A percentile compares a stretch with the other conserved stretches of the same genome.
Evolutionary conservation across 495 filamentous ascomycete species (phyloP).

Genomic region (Tuber brumale): DNA sequence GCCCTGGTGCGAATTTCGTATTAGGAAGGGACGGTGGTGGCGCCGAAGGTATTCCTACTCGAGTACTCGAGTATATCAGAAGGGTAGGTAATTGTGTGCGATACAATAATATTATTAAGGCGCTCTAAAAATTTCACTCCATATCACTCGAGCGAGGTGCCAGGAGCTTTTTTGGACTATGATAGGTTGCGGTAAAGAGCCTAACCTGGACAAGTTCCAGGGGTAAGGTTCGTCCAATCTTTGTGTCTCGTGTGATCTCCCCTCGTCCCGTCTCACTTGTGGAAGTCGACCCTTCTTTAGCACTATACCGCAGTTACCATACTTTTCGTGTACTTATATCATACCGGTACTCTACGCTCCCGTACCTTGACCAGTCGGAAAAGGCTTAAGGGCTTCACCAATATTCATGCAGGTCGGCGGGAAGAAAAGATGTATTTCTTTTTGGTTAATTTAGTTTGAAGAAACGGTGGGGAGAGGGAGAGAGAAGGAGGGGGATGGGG

Average conservation of each 20-base stretch:
- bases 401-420: neutral
- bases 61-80: neutral
- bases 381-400: neutral
- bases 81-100: neutral
- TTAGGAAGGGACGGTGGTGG: neutral
- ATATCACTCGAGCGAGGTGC: neutral
- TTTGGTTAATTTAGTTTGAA: neutral
- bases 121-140: neutral
- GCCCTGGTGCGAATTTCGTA: neutral
- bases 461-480: neutral
- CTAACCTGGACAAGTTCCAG: neutral
- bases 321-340: neutral
- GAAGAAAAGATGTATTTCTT: neutral
- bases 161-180: neutral
- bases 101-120: neutral
- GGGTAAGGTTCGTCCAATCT: neutral
- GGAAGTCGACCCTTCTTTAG: neutral
- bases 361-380: neutral
- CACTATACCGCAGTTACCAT: neutral
- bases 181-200: neutral
- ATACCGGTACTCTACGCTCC: too few relatives aligned
- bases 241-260: neutral
- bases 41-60: neutral
- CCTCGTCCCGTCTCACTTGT: neutral
- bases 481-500: too few relatives aligned